Evolutionary conservation across 225 moss, liverwort and hornwort species (phyloP), one percentile per base, ranked within the genome.

Genomic region (Physcomitrium patens): DNA sequence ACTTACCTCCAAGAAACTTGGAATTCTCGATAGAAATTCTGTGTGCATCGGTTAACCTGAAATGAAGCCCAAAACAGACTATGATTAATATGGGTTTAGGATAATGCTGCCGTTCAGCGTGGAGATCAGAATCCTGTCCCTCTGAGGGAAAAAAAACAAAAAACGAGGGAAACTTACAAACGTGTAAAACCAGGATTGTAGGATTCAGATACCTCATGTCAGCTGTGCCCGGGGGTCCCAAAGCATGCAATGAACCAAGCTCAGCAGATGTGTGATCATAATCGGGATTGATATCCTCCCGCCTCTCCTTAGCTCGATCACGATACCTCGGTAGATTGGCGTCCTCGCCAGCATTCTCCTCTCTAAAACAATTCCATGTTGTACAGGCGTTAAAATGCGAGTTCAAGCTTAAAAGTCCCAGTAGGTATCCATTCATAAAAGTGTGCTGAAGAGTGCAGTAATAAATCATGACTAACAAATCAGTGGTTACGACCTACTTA

Each of bases 261-360:
- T 99, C 99, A 20, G 95, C 86, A 16, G 91, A 85, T 49, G 99
- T 95, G 65, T 91, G 82, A 52, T 95, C 95, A 80, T 99, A 99
- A 78, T 99, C 99, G 19, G 99, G 99, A 86, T 99, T 99, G 24
- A 95, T 85, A 93, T 99, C 99, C 45, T 99, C 99, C 80, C 99
- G 86, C 56, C 99, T 90, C 79, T 99, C 99, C 85, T 99, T 99
- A 13, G 99, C 99, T 31, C 99, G 84, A 78, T 99, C 99, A 55
- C 99, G 93, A 69, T 99, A 99, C 20, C 86, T 85, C 61, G 90
- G 95, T 82, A 92, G 76, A 53, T 85, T 88, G 75, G 70, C 78
- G 53, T 99, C 99, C 64, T 99, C 85, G 43, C 78, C 91, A 65
- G 85, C 86, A 68, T 92, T 95, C 81, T 93, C 93, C 63, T 95